Evolutionary conservation across 2,329 filamentous ascomycete species (phyloP), one percentile per base, ranked within the genome.

Genomic region (Fusarium mangiferae): DNA sequence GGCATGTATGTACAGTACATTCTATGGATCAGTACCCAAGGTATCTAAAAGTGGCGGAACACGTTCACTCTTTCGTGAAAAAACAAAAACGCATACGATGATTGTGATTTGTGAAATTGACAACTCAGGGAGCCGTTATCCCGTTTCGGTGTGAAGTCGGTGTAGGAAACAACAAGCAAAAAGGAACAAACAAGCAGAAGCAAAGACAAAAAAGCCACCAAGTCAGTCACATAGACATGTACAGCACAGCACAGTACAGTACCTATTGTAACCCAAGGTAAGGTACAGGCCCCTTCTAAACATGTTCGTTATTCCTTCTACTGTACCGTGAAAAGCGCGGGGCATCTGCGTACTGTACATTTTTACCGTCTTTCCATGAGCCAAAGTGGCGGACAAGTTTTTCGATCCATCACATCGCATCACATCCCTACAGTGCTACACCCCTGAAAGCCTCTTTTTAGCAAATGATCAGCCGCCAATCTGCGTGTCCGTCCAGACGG

Each of bases 121-220:
- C 68, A 64, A 65, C 59, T 68, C 62, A 74, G 68, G 67, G 60
- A 56, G 66, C 63, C 65, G 60, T 58, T 67, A 62, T 63, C 60
- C 72, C 66, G 67, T 69, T 80, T 79, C 78, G 78, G 78, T 78
- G 75, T 80, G 78, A 80, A 80, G 78, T 80, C 78, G 78, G 78
- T 80, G 78, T 45, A 35, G 39, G 26, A 49, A 49, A 58, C 33
- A 70, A 75, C 62, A 70, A 46, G 38, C 51, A 54, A 62, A 63
- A 61, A 45, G 41, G 33, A 60, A 60, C 46, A 54, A 41, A 20
- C 42, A 71, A 42, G 56, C 68, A 68, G 68, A 74, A 64, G 74
- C 66, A 74, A 72, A 70, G 51, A 42, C 72, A 67, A 58, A 35
- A 39, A 55, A 49, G 61, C 67, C 52, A 74, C 54, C 38, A 24